Evolutionary conservation across 2,329 filamentous ascomycete species (phyloP).

Genomic region (Pseudocercospora eumusae): DNA sequence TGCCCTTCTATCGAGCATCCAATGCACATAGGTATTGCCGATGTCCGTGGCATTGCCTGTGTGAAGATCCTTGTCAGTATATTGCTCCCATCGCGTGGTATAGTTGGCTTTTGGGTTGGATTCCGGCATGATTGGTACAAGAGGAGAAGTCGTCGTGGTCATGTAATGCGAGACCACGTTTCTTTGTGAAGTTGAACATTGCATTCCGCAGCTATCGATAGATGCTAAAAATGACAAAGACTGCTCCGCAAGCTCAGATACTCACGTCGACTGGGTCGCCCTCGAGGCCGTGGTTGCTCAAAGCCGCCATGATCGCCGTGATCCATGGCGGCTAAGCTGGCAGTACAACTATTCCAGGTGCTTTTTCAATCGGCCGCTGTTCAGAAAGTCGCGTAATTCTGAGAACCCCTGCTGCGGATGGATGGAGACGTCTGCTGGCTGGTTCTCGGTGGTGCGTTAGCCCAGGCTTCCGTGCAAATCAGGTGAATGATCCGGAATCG

Average conservation of each 20-base stretch:
- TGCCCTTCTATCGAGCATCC: slow-evolving; percentile 80
- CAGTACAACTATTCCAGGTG: background rate
- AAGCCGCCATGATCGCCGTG: slow-evolving; percentile 34
- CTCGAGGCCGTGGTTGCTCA: slow-evolving; percentile 29
- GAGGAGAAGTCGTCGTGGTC: background rate
- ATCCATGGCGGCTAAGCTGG: slow-evolving; percentile 31
- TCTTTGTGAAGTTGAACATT: slow-evolving; percentile 14
- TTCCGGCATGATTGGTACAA: background rate
- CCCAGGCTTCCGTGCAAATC: background rate
- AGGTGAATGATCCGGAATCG: background rate
- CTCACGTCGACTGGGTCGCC: slow-evolving; percentile 33
- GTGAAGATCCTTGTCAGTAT: background rate
- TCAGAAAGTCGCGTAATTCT: background rate
- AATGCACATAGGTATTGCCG: slow-evolving; percentile 58
- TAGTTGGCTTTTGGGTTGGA: background rate
- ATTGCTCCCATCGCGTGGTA: background rate
- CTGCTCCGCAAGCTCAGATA: slow-evolving; percentile 9
- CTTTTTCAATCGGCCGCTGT: background rate
- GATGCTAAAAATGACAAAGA: slow-evolving; percentile 18
- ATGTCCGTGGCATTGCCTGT: slow-evolving; percentile 41
- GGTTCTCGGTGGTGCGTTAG: background rate
- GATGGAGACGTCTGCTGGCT: background rate
- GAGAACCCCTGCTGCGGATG: background rate
- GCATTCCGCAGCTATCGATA: slow-evolving; percentile 24
- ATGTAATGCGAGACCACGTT: slow-evolving; percentile 2